Conservation (phyloP, 2,329 filamentous ascomycete genomes). For the Colletotrichum paranaense region DNA sequence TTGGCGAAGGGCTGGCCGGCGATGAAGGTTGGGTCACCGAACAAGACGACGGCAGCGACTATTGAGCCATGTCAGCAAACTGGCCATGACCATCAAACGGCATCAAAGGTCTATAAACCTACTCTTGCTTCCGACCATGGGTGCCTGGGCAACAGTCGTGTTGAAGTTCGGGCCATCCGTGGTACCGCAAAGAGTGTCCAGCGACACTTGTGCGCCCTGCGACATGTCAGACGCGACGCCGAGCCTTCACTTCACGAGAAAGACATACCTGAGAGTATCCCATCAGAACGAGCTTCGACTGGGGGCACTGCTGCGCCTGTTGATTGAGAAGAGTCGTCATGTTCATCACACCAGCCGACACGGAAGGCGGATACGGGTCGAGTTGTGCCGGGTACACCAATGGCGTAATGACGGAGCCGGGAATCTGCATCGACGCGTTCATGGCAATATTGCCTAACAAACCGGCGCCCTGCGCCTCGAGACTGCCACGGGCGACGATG, state of each 20-base stretch:
- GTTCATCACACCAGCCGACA: conserved; percentile 45
- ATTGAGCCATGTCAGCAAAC: background rate
- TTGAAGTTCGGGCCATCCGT: conserved; percentile 41
- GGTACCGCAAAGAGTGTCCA: conserved; percentile 52
- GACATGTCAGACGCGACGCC: background rate
- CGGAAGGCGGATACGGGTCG: conserved; percentile 48
- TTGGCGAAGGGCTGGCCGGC: conserved; percentile 47
- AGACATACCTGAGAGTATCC: conserved; percentile 53
- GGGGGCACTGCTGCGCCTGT: conserved; percentile 49
- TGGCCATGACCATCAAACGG: fast-evolving
- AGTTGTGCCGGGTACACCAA: conserved; percentile 54
- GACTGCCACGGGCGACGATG: conserved; percentile 52
- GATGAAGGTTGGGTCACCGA: conserved; percentile 54
- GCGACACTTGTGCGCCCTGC: conserved; percentile 52
- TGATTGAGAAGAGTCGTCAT: conserved; percentile 45
- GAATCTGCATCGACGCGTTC: conserved; percentile 44
- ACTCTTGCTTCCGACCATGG: conserved; percentile 48
- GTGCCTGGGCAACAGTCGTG: conserved; percentile 39
- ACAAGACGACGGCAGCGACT: conserved; percentile 54
- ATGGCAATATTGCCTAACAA: conserved; percentile 47
- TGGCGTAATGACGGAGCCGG: conserved; percentile 47
- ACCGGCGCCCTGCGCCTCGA: conserved; percentile 48
- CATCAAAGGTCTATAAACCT: conserved; percentile 15
- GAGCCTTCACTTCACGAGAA: background rate
- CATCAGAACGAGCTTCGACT: conserved; percentile 52